phyloP scores from a whole-genome alignment of 495 filamentous ascomycete genomes.

The Podospora pseudocomata region DNA sequence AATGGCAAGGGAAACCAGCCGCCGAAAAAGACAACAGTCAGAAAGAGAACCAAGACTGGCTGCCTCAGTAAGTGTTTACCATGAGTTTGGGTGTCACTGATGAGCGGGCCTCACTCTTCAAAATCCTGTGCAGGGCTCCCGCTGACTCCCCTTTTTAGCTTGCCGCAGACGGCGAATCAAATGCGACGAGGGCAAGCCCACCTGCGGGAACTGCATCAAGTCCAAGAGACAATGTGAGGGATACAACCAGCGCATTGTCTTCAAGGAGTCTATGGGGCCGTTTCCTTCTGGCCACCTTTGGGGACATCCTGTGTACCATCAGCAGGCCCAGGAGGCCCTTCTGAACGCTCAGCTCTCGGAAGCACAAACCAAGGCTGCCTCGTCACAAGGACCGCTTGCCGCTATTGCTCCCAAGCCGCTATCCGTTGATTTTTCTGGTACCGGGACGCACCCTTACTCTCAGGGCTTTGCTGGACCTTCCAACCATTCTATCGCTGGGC shows the following conservation, averaged over 20 bases:
- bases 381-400: constrained; percentile 29
- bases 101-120: neutral
- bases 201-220: constrained; percentile 86
- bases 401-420: constrained; percentile 37
- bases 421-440: constrained; percentile 33
- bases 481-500: constrained; percentile 8
- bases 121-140: neutral
- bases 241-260: constrained; percentile 87
- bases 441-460: constrained; percentile 13
- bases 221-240: constrained; percentile 92
- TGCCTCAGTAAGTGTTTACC: constrained; percentile 72
- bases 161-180: constrained; percentile 95
- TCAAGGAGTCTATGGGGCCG: constrained; percentile 81
- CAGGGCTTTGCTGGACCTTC: constrained; percentile 13
- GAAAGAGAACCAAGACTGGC: constrained; percentile 92
- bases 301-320: constrained; percentile 29
- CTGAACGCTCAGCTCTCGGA: constrained; percentile 25
- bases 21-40: constrained; percentile 36
- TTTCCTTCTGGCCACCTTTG: constrained; percentile 33
- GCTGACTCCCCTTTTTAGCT: constrained; percentile 47
- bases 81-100: neutral
- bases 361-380: constrained; percentile 21
- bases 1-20: constrained; percentile 30
- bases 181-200: constrained; percentile 92
- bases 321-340: constrained; percentile 22